Conservation (phyloP, 192 early-diverging fungal species). For the Backusella mclennaniae region DNA sequence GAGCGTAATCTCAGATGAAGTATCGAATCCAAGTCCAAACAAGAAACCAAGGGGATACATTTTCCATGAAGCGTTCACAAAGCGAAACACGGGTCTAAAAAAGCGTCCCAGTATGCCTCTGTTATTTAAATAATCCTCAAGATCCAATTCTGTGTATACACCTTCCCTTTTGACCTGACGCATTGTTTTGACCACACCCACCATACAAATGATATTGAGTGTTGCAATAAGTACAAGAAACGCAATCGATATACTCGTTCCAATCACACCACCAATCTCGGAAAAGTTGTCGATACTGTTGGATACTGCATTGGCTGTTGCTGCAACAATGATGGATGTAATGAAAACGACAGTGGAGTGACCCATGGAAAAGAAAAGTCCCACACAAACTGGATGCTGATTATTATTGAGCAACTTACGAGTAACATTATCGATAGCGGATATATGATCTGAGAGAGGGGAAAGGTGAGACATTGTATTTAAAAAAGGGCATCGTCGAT, state of each 20-base stretch:
- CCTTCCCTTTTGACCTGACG: constrained; percentile 35
- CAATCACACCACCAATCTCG: constrained; percentile 51
- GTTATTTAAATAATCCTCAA: constrained; percentile 34
- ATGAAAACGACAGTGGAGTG: constrained; percentile 70
- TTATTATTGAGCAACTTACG: constrained; percentile 50
- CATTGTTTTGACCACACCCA: constrained; percentile 38
- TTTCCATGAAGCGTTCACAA: constrained; percentile 60
- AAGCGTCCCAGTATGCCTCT: constrained; percentile 44
- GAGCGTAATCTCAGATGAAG: constrained; percentile 63
- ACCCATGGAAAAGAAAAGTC: constrained; percentile 67
- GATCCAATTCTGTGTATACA: constrained; percentile 36
- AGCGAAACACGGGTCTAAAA: constrained; percentile 47
- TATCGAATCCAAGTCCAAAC: constrained; percentile 77
- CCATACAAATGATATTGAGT: constrained; percentile 47
- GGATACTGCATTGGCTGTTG: constrained; percentile 44
- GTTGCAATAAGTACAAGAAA: constrained; percentile 62
- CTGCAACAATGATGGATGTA: constrained; percentile 44
- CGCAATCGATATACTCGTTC: constrained; percentile 54
- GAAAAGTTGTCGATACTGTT: constrained; percentile 43
- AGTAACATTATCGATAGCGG: constrained; percentile 75
- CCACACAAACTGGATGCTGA: constrained; percentile 55
- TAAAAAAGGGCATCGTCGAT: not conserved
- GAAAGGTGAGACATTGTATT: not conserved
- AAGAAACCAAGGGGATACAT: constrained; percentile 64
- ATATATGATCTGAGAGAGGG: constrained; percentile 55